Evolutionary conservation across 192 early-diverging fungal genomes (phyloP), one percentile per base, ranked within the genome.

Genomic region (Coemansia sp.): DNA sequence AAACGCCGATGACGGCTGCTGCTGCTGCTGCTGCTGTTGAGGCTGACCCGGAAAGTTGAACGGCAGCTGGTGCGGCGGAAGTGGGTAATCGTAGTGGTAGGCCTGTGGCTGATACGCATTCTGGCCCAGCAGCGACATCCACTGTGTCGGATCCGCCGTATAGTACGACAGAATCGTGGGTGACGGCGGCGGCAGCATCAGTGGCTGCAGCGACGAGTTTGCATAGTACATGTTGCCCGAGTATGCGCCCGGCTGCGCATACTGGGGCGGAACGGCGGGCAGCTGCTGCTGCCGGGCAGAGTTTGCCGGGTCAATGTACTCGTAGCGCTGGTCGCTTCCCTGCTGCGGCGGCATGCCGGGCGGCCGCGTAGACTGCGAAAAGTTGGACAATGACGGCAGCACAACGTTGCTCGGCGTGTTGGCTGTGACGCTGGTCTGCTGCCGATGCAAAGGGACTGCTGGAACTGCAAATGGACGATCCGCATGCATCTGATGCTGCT

Each of bases 111-210:
- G 69, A 45, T 69, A 79, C 9, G 65, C 63, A 55, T 69, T 53
- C 28, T 55, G 70, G 25, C 55, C 68, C 45, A 69, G 65, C 48
- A 73, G 62, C 42, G 74, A 71, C 68, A 77, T 70, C 74, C 64
- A 67, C 11, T 70, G 59, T 10, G 59, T 59, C 2, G 79, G 79
- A 48, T 82, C 74, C 1, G 67, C 56, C 47, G 53, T 70, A 56
- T 82, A 82, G 56, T 82, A 82, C 47, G 80, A 82, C 2, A 82
- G 59, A 30, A 82, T 77, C 12, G 67, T 77, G 0, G 80, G 80
- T n/a, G 80, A 82, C 21, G 80, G 80, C 18, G 80, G 80, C 46
- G 80, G 80, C 19, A 77, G 44, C 67, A 82, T 77, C 28, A 77
- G 60, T 14, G 70, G 70, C 56, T 82, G 80, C 23, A 76, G 32